Conservation (phyloP, 805 yeast species). For the Sugiyamaella floridensis region DNA sequence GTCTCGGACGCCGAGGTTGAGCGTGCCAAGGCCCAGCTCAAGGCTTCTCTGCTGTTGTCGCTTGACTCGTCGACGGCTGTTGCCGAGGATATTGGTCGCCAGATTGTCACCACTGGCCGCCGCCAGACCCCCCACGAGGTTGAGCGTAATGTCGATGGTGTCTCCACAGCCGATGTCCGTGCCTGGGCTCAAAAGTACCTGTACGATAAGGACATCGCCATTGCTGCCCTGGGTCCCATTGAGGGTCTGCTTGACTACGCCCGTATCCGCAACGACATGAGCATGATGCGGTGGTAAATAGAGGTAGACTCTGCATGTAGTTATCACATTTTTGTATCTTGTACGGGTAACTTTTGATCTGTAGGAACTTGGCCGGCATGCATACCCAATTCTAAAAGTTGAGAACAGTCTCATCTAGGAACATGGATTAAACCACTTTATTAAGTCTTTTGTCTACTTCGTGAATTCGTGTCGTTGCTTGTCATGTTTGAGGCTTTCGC, state of each 20-base stretch:
- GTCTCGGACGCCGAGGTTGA: constrained; percentile 80
- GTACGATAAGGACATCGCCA: constrained; percentile 70
- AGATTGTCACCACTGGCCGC: constrained; percentile 87
- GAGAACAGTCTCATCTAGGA: no score
- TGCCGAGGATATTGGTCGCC: constrained; percentile 97
- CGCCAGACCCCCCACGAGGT: constrained; percentile 68
- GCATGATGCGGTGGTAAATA: constrained; percentile 33
- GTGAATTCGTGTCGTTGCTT: no score
- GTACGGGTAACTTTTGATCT: no score
- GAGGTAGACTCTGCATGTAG: background rate
- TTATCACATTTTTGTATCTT: background rate
- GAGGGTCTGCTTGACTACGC: constrained; percentile 60
- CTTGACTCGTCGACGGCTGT: constrained; percentile 92
- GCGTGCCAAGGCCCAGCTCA: constrained; percentile 89
- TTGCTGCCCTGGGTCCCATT: constrained; percentile 88
- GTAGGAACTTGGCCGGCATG: no score
- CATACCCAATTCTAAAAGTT: no score
- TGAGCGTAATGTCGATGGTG: constrained; percentile 65
- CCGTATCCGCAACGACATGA: constrained; percentile 47
- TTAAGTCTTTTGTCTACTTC: no score
- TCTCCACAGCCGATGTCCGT: constrained; percentile 71
- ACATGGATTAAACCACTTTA: no score
- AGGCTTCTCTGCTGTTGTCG: constrained; percentile 82
- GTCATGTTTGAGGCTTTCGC: no score
- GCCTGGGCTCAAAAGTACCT: constrained; percentile 83